phyloP scores from a whole-genome alignment of 1,284 basidiomycete species.

The Rhodotorula sp. region DNA sequence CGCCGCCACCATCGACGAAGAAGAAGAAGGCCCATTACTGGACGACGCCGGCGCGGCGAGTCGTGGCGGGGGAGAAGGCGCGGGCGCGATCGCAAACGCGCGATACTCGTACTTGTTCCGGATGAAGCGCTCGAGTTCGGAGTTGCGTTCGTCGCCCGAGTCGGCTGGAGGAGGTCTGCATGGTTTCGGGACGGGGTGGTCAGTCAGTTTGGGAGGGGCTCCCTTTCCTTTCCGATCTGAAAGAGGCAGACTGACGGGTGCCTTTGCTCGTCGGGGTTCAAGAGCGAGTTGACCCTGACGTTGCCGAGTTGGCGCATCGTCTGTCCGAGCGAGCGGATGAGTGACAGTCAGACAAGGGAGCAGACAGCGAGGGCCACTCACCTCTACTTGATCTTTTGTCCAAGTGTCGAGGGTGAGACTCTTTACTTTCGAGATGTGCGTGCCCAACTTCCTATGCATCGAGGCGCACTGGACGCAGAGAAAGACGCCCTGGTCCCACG shows the following conservation, averaged over 20 bases:
- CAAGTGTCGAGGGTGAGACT: conserved; percentile 50
- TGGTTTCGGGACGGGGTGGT: background rate
- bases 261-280: conserved; percentile 47
- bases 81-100: conserved; percentile 1
- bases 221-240: too few species aligned
- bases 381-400: conserved; percentile 49
- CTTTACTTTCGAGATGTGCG: conserved; percentile 49
- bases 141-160: conserved; percentile 47
- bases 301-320: conserved; percentile 48
- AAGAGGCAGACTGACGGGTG: conserved; percentile 41
- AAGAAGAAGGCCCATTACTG: background rate
- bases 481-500: conserved; percentile 46
- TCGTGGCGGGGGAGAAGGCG: background rate
- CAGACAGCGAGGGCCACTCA: background rate
- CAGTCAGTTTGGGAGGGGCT: background rate
- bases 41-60: background rate
- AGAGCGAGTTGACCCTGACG: conserved; percentile 44
- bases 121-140: conserved; percentile 49
- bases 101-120: conserved; percentile 49
- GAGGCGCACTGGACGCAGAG: conserved; percentile 45
- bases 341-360: background rate
- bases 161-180: conserved; percentile 47
- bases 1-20: background rate
- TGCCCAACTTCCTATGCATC: conserved; percentile 50
- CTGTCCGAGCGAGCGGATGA: conserved; percentile 4